phyloP scores from a whole-genome alignment of 345 rosid genomes.

The Rhodomyrtus tomentosa region DNA sequence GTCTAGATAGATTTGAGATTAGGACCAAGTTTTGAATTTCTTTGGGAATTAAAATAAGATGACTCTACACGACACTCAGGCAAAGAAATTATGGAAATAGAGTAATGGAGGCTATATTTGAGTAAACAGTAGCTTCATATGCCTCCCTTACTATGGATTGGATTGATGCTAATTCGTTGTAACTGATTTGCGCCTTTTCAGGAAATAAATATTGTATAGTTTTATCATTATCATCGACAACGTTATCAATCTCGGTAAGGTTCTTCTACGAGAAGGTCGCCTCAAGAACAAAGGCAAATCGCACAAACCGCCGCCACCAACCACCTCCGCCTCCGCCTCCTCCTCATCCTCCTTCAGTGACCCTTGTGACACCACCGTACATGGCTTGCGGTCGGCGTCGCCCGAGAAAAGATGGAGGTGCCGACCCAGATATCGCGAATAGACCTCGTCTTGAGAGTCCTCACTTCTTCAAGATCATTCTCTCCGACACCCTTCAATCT shows the following conservation, averaged over 20 bases:
- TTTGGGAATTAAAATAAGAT: too few relatives aligned
- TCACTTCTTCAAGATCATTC: neutral
- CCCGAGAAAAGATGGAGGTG: neutral
- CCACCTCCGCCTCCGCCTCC: neutral
- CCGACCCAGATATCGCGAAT: neutral
- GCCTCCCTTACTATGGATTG: neutral
- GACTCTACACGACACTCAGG: too few relatives aligned
- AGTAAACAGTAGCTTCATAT: neutral
- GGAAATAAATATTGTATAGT: neutral
- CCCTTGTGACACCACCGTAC: neutral
- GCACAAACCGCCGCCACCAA: neutral
- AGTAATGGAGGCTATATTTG: neutral
- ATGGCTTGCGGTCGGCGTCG: neutral
- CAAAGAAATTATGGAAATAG: too few relatives aligned
- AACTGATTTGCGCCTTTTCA: neutral
- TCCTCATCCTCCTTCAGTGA: neutral
- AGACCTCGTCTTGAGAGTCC: neutral
- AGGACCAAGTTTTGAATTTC: too few relatives aligned
- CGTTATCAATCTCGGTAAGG: too few relatives aligned
- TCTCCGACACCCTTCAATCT: neutral
- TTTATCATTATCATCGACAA: too few relatives aligned
- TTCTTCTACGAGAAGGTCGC: neutral
- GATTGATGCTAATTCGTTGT: neutral
- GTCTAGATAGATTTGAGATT: too few relatives aligned
- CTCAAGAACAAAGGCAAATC: neutral